Evolutionary conservation across 23 red algal genomes (phyloP).

Genomic region (Gracilaria caudata): DNA sequence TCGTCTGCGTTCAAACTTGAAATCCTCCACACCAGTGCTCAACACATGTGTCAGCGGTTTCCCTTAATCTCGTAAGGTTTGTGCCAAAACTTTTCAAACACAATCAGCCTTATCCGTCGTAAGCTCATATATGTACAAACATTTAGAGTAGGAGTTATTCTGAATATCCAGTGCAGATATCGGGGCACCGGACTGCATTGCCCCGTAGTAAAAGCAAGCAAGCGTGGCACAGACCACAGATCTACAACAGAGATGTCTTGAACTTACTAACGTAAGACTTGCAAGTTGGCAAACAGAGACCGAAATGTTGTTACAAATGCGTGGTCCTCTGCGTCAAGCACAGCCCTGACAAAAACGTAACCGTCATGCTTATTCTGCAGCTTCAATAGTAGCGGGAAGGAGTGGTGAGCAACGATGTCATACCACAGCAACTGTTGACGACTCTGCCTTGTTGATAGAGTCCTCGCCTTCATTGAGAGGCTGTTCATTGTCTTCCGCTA

Average conservation of each 20-base stretch:
- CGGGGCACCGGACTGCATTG: neutral
- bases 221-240: neutral
- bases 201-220: neutral
- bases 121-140: too few relatives aligned
- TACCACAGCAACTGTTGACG: neutral
- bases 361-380: neutral
- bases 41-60: too few relatives aligned
- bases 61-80: neutral
- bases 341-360: neutral
- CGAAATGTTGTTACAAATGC: too few relatives aligned
- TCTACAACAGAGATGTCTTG: too few relatives aligned
- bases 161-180: too few relatives aligned
- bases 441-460: neutral
- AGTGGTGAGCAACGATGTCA: neutral
- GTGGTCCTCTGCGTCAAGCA: too few relatives aligned
- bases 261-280: neutral
- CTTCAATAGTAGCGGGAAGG: neutral
- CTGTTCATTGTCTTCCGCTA: constrained; percentile 16
- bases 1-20: neutral
- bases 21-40: too few relatives aligned
- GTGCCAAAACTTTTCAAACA: neutral
- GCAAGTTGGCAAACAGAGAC: neutral
- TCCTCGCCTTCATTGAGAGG: neutral
- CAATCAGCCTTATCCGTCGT: too few relatives aligned
- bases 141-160: too few relatives aligned